phyloP scores from a whole-genome alignment of 805 yeast species.

The Saccharomyces eubayanus region DNA sequence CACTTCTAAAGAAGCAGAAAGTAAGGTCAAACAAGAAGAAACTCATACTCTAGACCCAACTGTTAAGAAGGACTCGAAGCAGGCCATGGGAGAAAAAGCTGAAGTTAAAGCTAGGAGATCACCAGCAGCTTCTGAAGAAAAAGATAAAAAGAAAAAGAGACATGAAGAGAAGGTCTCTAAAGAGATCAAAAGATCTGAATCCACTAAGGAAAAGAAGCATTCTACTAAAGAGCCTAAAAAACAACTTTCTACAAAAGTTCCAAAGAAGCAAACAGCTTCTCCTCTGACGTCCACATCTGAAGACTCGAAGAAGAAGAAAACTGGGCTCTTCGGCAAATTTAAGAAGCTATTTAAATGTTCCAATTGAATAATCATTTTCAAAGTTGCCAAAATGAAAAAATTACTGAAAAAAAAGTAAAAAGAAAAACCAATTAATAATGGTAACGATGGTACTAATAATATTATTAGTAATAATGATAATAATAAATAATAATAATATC shows the following conservation, averaged over 20 bases:
- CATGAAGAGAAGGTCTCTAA: background rate
- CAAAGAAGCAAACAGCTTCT: constrained; percentile 1
- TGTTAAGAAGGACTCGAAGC: background rate
- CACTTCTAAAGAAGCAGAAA: background rate
- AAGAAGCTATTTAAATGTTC: constrained; percentile 13
- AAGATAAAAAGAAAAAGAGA: background rate
- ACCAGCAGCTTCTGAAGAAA: background rate
- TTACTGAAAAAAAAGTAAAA: background rate
- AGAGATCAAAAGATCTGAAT: background rate
- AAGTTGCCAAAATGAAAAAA: background rate
- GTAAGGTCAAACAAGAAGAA: constrained; percentile 2
- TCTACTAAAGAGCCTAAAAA: background rate
- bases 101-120: background rate
- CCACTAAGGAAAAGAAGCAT: constrained; percentile 1
- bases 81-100: background rate
- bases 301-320: constrained; percentile 15
- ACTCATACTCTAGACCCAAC: background rate
- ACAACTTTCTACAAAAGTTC: constrained; percentile 1
- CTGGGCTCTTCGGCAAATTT: constrained; percentile 17
- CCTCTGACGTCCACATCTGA: constrained; percentile 1
- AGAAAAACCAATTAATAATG: background rate
- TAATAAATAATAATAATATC: background rate
- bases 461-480: background rate
- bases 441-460: background rate
- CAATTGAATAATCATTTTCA: background rate